Conservation (phyloP, 179 eudicot species). For the Actinidia arguta region DNA sequence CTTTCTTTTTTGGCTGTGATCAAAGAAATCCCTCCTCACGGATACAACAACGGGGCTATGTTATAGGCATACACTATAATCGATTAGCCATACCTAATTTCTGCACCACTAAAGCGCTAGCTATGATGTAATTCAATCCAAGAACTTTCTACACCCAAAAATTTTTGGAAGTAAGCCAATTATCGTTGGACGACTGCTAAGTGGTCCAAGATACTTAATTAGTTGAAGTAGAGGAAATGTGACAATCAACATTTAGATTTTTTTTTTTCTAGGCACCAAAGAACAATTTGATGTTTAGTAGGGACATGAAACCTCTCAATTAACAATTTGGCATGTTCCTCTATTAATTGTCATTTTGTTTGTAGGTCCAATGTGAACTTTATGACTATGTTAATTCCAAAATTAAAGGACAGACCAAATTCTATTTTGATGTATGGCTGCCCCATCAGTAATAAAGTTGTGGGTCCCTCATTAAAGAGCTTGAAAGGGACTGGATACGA, state of each 20-base stretch:
- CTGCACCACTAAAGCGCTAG: too few species aligned
- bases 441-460: background rate
- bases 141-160: too few species aligned
- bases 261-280: background rate
- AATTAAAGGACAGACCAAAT: background rate
- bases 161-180: too few species aligned
- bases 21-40: too few species aligned
- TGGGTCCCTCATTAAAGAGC: background rate
- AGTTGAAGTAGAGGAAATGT: background rate
- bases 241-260: too few species aligned
- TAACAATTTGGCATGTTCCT: background rate
- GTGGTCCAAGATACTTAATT: background rate
- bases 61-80: too few species aligned
- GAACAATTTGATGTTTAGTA: background rate
- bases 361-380: background rate
- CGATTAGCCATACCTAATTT: too few species aligned
- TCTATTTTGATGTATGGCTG: background rate
- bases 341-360: background rate
- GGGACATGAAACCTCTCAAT: background rate
- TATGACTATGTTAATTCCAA: background rate
- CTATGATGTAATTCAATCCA: too few species aligned
- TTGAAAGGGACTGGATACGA: background rate
- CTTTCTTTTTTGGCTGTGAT: too few species aligned
- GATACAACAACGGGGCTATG: too few species aligned
- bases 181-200: too few species aligned